Evolutionary conservation across 2,329 filamentous ascomycete genomes (phyloP), one percentile per base, ranked within the genome.

Genomic region (Ustulina deusta): DNA sequence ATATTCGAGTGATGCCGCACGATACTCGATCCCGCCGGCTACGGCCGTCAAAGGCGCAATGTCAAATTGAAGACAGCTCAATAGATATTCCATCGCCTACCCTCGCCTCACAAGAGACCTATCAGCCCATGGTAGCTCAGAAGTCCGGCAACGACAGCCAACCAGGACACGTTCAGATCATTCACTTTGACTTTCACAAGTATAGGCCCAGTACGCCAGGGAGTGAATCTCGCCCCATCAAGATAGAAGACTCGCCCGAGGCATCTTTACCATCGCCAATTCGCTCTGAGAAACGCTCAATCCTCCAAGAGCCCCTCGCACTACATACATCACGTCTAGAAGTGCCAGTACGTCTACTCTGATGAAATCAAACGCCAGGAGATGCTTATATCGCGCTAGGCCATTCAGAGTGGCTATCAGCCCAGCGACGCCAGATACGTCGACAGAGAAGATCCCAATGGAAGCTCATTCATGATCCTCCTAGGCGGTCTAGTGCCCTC

Each of bases 211-310:
- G 22, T n/a, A 66, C 54, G 17, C 65, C 60, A n/a, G 65, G 60
- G 5, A 55, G 54, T 27, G 22, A 64, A 7, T 54, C 60, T 13
- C 22, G 22, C 17, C 60, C 65, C 13, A 64, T 67, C 32, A 67
- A 60, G 61, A 60, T 67, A 44, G 65, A 67, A 34, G 65, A 67
- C 10, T 67, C 65, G 2, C 65, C 65, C 2, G 60, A 40, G 11
- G 5, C 32, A 42, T 42, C 29, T 20, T 27, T 7, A 7, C 49
- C 42, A 4, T 55, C 15, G 22, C n/a, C 29, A 32, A 36, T 29
- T 15, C 17, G 6, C 11, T 6, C 40, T 29, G n/a, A 15, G 13
- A 32, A 42, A n/a, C 0, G 9, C 1, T 32, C 15, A 1, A 2
- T 10, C 55, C 40, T 1, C 15, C 48, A 22, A 32, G 27, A 42